phyloP scores from a whole-genome alignment of 345 rosid species.

The Corchorus capsularis region DNA sequence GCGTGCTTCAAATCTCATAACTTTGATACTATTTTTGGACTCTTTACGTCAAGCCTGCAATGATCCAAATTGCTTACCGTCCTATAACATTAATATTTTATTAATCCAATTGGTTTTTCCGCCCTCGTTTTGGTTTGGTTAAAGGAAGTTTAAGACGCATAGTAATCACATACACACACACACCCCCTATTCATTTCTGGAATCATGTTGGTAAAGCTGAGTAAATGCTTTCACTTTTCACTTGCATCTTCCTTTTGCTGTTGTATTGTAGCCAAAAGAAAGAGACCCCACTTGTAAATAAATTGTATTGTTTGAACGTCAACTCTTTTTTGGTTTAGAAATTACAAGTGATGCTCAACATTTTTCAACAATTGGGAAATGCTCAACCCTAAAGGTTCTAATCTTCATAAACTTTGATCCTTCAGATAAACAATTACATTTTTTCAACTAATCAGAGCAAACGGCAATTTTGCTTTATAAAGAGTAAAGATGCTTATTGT shows the following conservation, averaged over 20 bases:
- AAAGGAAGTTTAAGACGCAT: neutral
- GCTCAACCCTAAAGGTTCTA: neutral
- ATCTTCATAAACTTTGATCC: neutral
- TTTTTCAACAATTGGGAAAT: neutral
- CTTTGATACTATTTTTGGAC: neutral
- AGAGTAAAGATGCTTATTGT: neutral
- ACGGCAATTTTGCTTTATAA: neutral
- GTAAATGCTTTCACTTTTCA: neutral
- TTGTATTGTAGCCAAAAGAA: neutral
- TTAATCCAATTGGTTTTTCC: neutral
- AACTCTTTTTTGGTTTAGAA: neutral
- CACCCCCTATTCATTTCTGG: neutral
- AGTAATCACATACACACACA: neutral
- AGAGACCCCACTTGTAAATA: neutral
- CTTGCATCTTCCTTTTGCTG: constrained; percentile 7
- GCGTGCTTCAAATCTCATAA: constrained; percentile 14
- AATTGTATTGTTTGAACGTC: neutral
- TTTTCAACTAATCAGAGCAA: neutral
- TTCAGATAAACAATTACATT: neutral
- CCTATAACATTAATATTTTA: no score
- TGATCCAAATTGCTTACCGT: neutral
- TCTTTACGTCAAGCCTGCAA: neutral
- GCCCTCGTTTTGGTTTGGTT: constrained; percentile 1
- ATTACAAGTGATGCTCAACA: neutral
- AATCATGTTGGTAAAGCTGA: constrained; percentile 4